Evolutionary conservation across 2,329 filamentous ascomycete species (phyloP).

Genomic region (Epicoccum nigrum): DNA sequence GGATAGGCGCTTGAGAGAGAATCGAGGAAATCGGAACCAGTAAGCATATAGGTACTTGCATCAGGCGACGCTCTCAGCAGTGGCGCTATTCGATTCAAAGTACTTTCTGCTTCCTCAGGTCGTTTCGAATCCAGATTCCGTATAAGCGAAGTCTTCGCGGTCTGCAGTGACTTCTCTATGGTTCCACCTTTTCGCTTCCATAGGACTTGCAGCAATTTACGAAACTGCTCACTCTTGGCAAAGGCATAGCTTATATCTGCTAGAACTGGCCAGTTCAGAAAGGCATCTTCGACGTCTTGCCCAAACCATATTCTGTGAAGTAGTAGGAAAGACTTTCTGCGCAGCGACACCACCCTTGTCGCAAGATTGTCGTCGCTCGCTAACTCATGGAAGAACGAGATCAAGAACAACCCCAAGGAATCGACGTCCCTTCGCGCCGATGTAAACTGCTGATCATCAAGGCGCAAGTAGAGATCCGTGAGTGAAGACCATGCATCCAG

Average conservation of each 20-base stretch:
- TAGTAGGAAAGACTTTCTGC: conserved; percentile 70
- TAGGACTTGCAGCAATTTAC: conserved; percentile 55
- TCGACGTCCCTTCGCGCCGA: conserved; percentile 60
- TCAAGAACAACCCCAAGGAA: conserved; percentile 68
- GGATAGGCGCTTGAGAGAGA: conserved; percentile 70
- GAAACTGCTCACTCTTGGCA: conserved; percentile 64
- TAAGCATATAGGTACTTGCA: conserved; percentile 69
- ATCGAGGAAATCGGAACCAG: conserved; percentile 87
- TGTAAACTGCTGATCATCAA: conserved; percentile 63
- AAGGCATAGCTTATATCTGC: conserved; percentile 72
- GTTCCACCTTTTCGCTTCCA: conserved; percentile 59
- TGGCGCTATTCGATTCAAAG: conserved; percentile 65
- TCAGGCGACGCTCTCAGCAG: conserved; percentile 67
- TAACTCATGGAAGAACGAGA: conserved; percentile 67
- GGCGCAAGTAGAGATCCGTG: conserved; percentile 66
- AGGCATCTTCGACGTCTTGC: conserved; percentile 51
- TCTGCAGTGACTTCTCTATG: conserved; percentile 63
- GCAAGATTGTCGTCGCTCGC: conserved; percentile 35
- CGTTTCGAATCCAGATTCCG: conserved; percentile 68
- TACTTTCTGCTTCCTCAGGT: conserved; percentile 60
- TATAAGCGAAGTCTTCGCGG: conserved; percentile 67
- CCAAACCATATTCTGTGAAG: conserved; percentile 62
- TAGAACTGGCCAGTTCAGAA: conserved; percentile 72
- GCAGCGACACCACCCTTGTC: conserved; percentile 58
- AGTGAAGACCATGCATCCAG: conserved; percentile 78